Base-by-base conservation (phyloP, 2,329 filamentous ascomycete species). In the Fusarium multiceps region DNA sequence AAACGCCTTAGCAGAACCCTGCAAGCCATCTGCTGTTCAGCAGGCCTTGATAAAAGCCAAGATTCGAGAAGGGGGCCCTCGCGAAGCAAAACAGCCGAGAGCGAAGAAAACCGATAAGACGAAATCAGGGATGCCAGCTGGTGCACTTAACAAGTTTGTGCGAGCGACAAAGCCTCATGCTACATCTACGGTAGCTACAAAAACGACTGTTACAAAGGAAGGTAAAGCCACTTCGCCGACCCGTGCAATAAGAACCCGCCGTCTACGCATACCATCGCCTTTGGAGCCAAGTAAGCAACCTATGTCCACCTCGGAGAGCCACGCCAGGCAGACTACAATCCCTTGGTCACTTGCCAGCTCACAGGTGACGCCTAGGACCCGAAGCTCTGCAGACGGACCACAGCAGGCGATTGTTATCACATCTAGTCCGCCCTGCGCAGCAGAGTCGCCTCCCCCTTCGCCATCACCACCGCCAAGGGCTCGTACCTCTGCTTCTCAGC, bases 281-380 rank as follows among this genome's bases (percentile, higher is more conserved):
- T 59, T 74, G 67, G 68, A 73, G 60, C 61, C 74, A 72, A 81
- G 80, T 81, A 81, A 81, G 80, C 78, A 78, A 74, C 62, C 76
- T 70, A 62, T 62, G 72, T 69, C 68, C 63, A 67, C 71, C 48
- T 64, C 66, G 43, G 68, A 68, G 56, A 74, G 55, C 54, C 68
- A 72, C 62, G 66, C 66, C 57, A 66, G 68, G 59, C 50, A 68
- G 46, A 65, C 65, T 50, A 7, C 30, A 63, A 66, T 78, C 66
- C 75, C 78, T 55, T 81, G 82, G 80, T 79, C 78, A 59, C 78
- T 80, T 71, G 76, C 76, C 70, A 77, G 80, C 82, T 84, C 81
- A 84, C 83, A 80, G 74, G 66, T 69, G 59, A 73, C 75, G 68
- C 80, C 81, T 79, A 84, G 82, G 73, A 78, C 72, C 47, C 63